Evolutionary conservation across 164 flowering plant species (phyloP), one percentile per base, ranked within the genome.

Genomic region (Hamamelis virginiana): DNA sequence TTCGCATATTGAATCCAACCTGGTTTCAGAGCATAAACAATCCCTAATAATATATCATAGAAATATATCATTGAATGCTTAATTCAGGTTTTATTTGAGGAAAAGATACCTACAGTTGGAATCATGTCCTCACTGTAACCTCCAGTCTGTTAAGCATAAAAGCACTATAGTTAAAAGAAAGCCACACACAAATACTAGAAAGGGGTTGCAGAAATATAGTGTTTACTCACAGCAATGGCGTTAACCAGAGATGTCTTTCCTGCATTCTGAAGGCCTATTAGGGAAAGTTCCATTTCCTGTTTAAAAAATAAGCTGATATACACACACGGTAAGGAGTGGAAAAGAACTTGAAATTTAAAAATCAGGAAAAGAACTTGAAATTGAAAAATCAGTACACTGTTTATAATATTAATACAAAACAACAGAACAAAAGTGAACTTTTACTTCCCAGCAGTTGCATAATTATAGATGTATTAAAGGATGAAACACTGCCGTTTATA

Each of bases 201-300:
- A 11, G 62, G 18, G 58, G 13, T 38, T 67, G 51, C 18, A 43
- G 5, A 62, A 67, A 21, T 33, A 19, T 18, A 66, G 23, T 19
- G 43, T 64, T 41, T 53, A 86, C 97, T 86, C 75, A 94, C 97
- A 69, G 98, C 92, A 78, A 94, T 85, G 58, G 79, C 82, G 77
- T 91, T 91, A 60, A 94, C 91, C 59, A 91, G 97, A 66, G 98
- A 94, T 38, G 98, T 88, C 81, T 94, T 94, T 60, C 97, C 98
- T 18, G 96, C 98, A 87, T 91, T 89, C 69, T 94, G 98, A 72
- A 94, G 92, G 23, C 98, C 98, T 16, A 91, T 80, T 0, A 94
- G 86, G 67, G 97, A 91, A 71, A 94, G 91, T 72, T 94, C 97
- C 98, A 94, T 94, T 80, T 94, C 98, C 77, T 91, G 97, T 76